Base-by-base conservation (phyloP, 1,139 yeast genomes). In the Yamadazyma sp. region DNA sequence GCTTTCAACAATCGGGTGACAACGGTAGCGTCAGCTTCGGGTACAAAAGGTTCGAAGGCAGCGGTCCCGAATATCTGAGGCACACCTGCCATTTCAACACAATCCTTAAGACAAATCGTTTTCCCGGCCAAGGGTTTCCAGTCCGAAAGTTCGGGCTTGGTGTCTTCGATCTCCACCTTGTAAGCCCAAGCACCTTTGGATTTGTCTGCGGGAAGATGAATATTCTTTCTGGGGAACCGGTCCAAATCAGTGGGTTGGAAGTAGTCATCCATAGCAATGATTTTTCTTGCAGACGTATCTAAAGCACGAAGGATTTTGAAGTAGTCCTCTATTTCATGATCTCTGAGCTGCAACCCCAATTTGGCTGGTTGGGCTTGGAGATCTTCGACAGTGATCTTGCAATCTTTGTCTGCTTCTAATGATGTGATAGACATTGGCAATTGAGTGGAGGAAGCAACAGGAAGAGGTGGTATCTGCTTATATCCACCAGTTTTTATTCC, bases 181-280 rank as follows among this genome's bases (percentile, higher is more conserved):
- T 61, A 58, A n/a, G 66, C 69, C 70, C 70, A 64, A 2, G 66
- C 69, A 20, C 66, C 66, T 38, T 52, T 55, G 2, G 42, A 30
- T 30, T 57, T 58, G 9, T 60, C 58, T 11, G 53, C 53, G n/a
- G 61, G 55, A 11, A 42, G 43, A 38, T 56, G 51, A 14, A 62
- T 45, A 34, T 61, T 46, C 20, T 51, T 46, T 31, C 71, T 53
- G 20, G 69, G 68, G 33, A 59, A 64, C 39, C 63, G 51, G n/a
- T 49, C 51, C 12, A 59, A 42, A 40, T 64, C 64, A 17, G 36
- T 36, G 15, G 43, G 43, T 17, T 35, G 62, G 31, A 40, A 44
- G 42, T 55, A 61, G 41, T 61, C 65, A 15, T 54, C 58, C 59
- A 59, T 52, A 4, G 46, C 56, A 34, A 59, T 41, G 8, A 62